phyloP scores from a whole-genome alignment of 1,284 basidiomycete genomes.

The Quambalaria eucalypti region DNA sequence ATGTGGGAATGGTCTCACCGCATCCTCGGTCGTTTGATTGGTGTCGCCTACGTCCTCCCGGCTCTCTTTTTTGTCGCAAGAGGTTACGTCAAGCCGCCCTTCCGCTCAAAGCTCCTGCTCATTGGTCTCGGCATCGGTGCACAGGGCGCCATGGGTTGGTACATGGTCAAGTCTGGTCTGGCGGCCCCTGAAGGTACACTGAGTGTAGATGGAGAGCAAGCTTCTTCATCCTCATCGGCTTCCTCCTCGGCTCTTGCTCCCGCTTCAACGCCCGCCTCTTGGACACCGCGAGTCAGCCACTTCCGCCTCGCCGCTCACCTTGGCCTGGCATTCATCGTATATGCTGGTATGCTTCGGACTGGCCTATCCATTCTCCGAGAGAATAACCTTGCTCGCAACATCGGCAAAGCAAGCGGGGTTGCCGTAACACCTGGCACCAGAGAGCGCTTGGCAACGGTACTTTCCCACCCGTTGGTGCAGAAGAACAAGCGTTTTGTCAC shows the following conservation, averaged over 20 bases:
- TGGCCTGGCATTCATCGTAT: conserved; percentile 78
- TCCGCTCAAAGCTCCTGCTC: conserved; percentile 60
- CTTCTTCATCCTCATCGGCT: neutral
- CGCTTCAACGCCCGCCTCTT: conserved; percentile 17
- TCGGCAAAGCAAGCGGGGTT: neutral
- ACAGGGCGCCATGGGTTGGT: conserved; percentile 92
- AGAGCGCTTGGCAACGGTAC: conserved; percentile 16
- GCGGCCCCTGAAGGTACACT: conserved; percentile 38
- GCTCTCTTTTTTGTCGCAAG: conserved; percentile 27
- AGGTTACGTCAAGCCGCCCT: conserved; percentile 15
- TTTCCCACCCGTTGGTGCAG: conserved; percentile 20
- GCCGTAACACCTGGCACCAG: neutral
- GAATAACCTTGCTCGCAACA: conserved; percentile 57
- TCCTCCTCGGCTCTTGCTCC: neutral
- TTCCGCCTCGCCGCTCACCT: conserved; percentile 93
- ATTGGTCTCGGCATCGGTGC: conserved; percentile 74
- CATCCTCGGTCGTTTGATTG: conserved; percentile 81
- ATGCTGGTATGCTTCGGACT: conserved; percentile 78
- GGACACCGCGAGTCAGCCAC: conserved; percentile 74
- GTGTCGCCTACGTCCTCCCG: conserved; percentile 51
- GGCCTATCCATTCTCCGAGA: conserved; percentile 65
- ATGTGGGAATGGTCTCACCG: conserved; percentile 99
- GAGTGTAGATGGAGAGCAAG: conserved; percentile 2
- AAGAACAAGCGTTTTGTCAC: conserved; percentile 22
- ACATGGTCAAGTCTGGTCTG: conserved; percentile 97